Base-by-base conservation (phyloP, 805 yeast genomes). In the Monosporozyma aquatica region DNA sequence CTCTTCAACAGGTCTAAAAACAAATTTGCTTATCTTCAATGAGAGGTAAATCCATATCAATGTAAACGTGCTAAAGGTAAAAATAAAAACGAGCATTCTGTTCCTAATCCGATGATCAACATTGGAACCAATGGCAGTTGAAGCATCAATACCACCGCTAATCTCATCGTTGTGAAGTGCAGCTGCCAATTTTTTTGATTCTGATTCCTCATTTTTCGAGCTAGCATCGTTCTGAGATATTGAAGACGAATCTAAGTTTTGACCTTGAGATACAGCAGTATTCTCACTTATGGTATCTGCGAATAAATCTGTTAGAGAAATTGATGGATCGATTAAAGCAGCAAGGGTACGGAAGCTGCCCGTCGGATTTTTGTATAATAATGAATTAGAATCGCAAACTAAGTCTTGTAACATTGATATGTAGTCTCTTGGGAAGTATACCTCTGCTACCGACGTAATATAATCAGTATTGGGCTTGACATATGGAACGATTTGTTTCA, bases 361-460 rank as follows among this genome's bases (percentile, higher is more conserved):
- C 51, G 73, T 75, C 15, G 79, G 71, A 58, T 79, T 77, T 41
- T 67, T 50, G 64, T 82, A 90, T 38, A 92, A 59, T 20, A 53
- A 44, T 3, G 95, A 84, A n/a, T 40, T 22, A 4, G 17, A 9
- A 43, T 70, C 65, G 38, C 82, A 78, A 34, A 90, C 61, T 29
- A 69, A 61, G 14, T 62, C 62, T 45, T 75, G 74, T 48, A 90
- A 68, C 0, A 66, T 58, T 1, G 59, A 52, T 14, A 84, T 71
- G 24, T 71, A 63, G 10, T 62, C 59, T 9, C 65, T 59, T 18
- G 95, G 95, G 66, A 87, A 82, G 59, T 83, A 87, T 43, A 86
- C 82, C 59, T 82, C 82, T 6, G 97, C 97, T 47, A 89, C 84
- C 0, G 97, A 83, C 43, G 85, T 85, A 46, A 87, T 74, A 61